phyloP scores from a whole-genome alignment of 768 basidiomycete genomes.

The Gelatoporia subvermispora region DNA sequence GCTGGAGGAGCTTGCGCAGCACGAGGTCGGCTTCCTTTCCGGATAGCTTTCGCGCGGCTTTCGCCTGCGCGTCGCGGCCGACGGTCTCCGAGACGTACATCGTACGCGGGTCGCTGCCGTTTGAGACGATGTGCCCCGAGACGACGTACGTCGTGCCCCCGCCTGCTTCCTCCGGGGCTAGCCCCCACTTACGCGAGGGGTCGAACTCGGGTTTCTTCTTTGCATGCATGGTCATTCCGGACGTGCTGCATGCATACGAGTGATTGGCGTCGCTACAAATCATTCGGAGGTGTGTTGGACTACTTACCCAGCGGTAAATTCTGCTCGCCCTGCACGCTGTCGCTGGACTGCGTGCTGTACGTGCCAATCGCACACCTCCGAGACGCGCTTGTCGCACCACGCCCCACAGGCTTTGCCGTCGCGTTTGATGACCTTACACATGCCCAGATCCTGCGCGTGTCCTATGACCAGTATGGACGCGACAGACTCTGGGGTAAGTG shows the following conservation, averaged over 20 bases:
- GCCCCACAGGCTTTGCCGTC: slow-evolving; percentile 80
- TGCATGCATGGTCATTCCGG: slow-evolving; percentile 56
- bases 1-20: slow-evolving; percentile 54
- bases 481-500: slow-evolving; percentile 80
- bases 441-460: slow-evolving; percentile 79
- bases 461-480: slow-evolving; percentile 83
- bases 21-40: slow-evolving; percentile 56
- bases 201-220: slow-evolving; percentile 57
- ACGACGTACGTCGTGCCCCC: slow-evolving; percentile 69
- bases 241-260: slow-evolving; percentile 45
- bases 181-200: slow-evolving; percentile 69
- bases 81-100: slow-evolving; percentile 64
- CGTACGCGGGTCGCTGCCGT: slow-evolving; percentile 27
- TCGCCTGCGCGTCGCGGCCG: slow-evolving; percentile 78
- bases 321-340: slow-evolving; percentile 70
- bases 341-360: slow-evolving; percentile 75
- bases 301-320: slow-evolving; percentile 78
- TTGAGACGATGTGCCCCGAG: slow-evolving; percentile 69
- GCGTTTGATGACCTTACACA: slow-evolving; percentile 70
- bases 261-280: neutral
- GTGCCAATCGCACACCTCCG: slow-evolving; percentile 91
- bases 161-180: slow-evolving; percentile 44
- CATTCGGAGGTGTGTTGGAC: neutral
- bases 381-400: slow-evolving; percentile 89
- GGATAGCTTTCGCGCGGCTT: slow-evolving; percentile 56